Conservation (phyloP, 2,329 filamentous ascomycete species). For the Fonsecaea monophora region DNA sequence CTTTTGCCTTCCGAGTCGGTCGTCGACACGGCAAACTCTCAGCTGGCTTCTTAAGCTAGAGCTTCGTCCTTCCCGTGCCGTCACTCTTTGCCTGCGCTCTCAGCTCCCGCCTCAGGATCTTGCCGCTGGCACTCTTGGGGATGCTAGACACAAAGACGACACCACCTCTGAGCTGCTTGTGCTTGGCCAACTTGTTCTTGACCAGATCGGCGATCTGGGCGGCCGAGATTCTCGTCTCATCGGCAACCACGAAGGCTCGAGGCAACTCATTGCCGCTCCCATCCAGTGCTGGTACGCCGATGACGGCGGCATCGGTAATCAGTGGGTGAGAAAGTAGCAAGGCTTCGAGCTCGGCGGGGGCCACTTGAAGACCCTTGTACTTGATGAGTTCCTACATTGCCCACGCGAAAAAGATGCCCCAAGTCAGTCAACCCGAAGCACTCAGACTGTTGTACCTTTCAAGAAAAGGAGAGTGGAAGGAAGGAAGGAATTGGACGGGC, state of each 20-base stretch:
- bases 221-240: slow-evolving; percentile 40
- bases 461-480: too few species aligned
- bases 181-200: slow-evolving; percentile 41
- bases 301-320: slow-evolving; percentile 56
- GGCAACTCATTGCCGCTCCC: slow-evolving; percentile 50
- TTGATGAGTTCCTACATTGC: slow-evolving; percentile 55
- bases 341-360: slow-evolving; percentile 58
- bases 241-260: slow-evolving; percentile 52
- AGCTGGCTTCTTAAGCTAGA: too few species aligned
- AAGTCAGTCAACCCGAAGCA: slow-evolving; percentile 49
- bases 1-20: too few species aligned
- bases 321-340: slow-evolving; percentile 50
- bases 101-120: slow-evolving; percentile 47
- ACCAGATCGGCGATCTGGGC: slow-evolving; percentile 44
- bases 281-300: slow-evolving; percentile 48
- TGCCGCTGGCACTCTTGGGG: slow-evolving; percentile 49
- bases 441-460: slow-evolving; percentile 44
- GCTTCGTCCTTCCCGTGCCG: background rate
- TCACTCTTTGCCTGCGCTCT: slow-evolving; percentile 42
- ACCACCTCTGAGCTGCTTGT: slow-evolving; percentile 48
- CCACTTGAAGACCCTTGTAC: slow-evolving; percentile 62
- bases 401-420: too few species aligned
- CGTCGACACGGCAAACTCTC: too few species aligned
- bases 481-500: background rate
- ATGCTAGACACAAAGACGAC: slow-evolving; percentile 47